These are phyloP conservation scores for Penicillium crustosum DNA, from an alignment of 2,329 filamentous ascomycete species.

Conservation along the genomic window DNA sequence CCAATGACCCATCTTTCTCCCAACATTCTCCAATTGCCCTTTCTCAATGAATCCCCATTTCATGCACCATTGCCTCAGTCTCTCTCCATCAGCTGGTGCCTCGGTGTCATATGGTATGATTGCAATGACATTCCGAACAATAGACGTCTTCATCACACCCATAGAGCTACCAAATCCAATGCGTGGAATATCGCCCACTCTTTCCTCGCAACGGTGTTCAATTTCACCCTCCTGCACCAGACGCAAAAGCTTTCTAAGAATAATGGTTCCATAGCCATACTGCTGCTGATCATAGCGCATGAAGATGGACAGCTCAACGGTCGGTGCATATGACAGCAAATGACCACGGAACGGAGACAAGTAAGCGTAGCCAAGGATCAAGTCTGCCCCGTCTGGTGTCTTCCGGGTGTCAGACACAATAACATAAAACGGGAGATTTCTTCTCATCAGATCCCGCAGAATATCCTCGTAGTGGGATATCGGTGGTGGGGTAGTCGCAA, in stretches of 20 bases:
- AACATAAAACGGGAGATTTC: constrained; percentile 41
- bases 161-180: constrained; percentile 4
- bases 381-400: constrained; percentile 3
- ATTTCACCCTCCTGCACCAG: constrained; percentile 26
- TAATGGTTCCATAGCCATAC: constrained; percentile 33
- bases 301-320: constrained; percentile 44
- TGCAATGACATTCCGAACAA: constrained; percentile 37
- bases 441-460: constrained; percentile 24
- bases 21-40: constrained; percentile 40
- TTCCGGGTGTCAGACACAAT: constrained; percentile 26
- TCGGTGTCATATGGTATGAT: constrained; percentile 42
- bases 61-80: constrained; percentile 40
- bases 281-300: constrained; percentile 37
- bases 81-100: constrained; percentile 32
- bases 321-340: constrained; percentile 41
- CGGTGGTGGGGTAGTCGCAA: constrained; percentile 32
- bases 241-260: constrained; percentile 33
- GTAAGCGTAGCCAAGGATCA: constrained; percentile 38
- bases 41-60: constrained; percentile 41
- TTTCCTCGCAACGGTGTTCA: constrained; percentile 9
- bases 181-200: neutral
- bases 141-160: neutral
- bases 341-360: constrained; percentile 37
- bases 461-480: constrained; percentile 30
- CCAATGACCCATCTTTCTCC: constrained; percentile 41